Percentiles rank a stretch among this genome's conserved stretches.
Evolutionary conservation across 2,329 filamentous ascomycete species (phyloP).

Genomic region (Aspergillus ustus): DNA sequence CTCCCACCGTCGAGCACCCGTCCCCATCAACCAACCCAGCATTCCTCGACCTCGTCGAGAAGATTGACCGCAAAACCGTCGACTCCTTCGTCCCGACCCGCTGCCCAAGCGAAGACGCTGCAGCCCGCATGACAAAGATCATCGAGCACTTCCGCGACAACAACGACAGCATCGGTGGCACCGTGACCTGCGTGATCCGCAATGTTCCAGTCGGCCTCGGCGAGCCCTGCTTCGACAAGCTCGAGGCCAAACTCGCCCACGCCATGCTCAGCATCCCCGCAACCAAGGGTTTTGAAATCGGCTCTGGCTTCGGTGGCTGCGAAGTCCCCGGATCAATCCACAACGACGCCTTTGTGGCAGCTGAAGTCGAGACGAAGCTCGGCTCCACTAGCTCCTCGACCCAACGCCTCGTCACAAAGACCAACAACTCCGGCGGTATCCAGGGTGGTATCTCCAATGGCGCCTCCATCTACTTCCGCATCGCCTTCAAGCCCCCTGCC

Average conservation of each 20-base stretch:
- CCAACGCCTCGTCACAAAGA: slow-evolving; percentile 78
- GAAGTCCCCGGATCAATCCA: slow-evolving; percentile 86
- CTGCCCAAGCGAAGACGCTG: slow-evolving; percentile 72
- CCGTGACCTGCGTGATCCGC: slow-evolving; percentile 89
- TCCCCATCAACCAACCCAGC: slow-evolving; percentile 74
- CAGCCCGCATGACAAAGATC: slow-evolving; percentile 73
- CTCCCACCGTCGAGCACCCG: slow-evolving; percentile 69
- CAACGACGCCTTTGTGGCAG: slow-evolving; percentile 82
- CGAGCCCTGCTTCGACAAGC: slow-evolving; percentile 93
- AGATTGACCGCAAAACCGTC: slow-evolving; percentile 74
- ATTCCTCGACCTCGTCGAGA: slow-evolving; percentile 75
- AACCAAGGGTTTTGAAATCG: slow-evolving; percentile 94
- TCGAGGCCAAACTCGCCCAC: slow-evolving; percentile 88
- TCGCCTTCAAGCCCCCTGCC: slow-evolving; percentile 92
- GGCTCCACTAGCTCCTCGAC: slow-evolving; percentile 23
- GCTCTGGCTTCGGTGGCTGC: slow-evolving; percentile 86
- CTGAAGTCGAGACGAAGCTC: slow-evolving; percentile 34
- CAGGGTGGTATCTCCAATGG: slow-evolving; percentile 96
- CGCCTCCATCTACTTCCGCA: slow-evolving; percentile 89
- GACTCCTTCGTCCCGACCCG: slow-evolving; percentile 85
- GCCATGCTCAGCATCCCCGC: slow-evolving; percentile 96
- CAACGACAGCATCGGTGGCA: slow-evolving; percentile 90
- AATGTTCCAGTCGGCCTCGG: slow-evolving; percentile 85
- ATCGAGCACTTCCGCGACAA: slow-evolving; percentile 79
- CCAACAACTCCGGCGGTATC: slow-evolving; percentile 93